phyloP scores from a whole-genome alignment of 129 eudicot genomes.

The Pittosporum tobira region DNA sequence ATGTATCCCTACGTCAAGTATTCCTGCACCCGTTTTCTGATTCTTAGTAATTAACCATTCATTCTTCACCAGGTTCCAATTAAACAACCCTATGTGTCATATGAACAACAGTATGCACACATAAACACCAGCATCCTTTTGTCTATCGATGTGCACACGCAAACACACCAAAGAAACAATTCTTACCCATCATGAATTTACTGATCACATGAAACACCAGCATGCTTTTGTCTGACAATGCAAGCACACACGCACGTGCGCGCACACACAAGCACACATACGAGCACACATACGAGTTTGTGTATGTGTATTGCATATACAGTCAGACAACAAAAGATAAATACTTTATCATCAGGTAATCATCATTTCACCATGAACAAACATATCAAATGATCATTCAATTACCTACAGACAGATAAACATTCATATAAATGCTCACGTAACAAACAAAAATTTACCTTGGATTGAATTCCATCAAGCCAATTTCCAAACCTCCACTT shows the following conservation, averaged over 20 bases:
- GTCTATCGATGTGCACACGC: neutral
- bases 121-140: neutral
- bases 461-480: constrained; percentile 76
- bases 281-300: no score
- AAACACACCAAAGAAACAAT: neutral
- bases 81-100: no score
- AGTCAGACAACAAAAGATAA: neutral
- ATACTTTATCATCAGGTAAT: no score
- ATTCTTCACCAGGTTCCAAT: no score
- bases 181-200: neutral
- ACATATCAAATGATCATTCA: neutral
- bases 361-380: neutral
- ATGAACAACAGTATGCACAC: no score
- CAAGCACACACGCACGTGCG: no score
- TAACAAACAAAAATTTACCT: constrained; percentile 23
- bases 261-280: no score
- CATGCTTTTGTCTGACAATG: no score
- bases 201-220: neutral
- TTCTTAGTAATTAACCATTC: no score
- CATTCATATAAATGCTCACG: neutral
- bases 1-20: no score
- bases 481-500: constrained; percentile 90
- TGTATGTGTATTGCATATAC: no score
- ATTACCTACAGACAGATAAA: neutral
- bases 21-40: no score